Conservation (phyloP, 2,329 filamentous ascomycete species). For the Botrytis fabae region DNA sequence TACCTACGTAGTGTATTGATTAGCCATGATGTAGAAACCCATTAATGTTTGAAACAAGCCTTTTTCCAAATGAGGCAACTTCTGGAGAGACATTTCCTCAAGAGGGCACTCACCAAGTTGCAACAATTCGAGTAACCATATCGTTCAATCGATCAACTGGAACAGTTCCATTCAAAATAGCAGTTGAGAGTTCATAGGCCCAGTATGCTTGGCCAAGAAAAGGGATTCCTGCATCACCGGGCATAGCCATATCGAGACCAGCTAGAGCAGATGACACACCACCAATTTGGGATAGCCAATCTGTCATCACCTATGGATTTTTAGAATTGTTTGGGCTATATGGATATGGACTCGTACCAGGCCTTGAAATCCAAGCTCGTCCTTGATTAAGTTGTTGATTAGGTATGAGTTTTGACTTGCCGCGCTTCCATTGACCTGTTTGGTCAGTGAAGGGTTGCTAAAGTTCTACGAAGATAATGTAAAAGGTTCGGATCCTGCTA, state of each 20-base stretch:
- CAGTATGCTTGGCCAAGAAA: constrained; percentile 55
- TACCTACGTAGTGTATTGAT: constrained; percentile 40
- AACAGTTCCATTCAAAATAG: constrained; percentile 57
- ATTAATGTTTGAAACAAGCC: neutral
- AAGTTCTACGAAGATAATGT: neutral
- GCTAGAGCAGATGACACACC: constrained; percentile 60
- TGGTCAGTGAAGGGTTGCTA: neutral
- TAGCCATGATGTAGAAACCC: neutral
- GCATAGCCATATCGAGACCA: constrained; percentile 71
- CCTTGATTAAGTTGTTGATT: constrained; percentile 69
- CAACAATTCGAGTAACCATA: constrained; percentile 56
- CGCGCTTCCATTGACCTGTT: constrained; percentile 59
- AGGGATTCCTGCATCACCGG: constrained; percentile 56
- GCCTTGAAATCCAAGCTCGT: constrained; percentile 72
- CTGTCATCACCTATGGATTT: constrained; percentile 59
- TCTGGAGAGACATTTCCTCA: neutral
- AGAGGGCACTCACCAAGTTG: constrained; percentile 47
- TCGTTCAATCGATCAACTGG: constrained; percentile 58
- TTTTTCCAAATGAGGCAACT: neutral
- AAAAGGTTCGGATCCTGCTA: neutral
- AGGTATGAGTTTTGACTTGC: constrained; percentile 68
- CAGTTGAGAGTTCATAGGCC: constrained; percentile 55
- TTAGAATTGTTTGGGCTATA: constrained; percentile 13
- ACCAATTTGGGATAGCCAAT: constrained; percentile 65
- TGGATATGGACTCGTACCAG: constrained; percentile 27